Percentiles rank a stretch among this genome's conserved stretches.
Conservation (phyloP, 75 land plant species). For the Pinus tabuliformis region DNA sequence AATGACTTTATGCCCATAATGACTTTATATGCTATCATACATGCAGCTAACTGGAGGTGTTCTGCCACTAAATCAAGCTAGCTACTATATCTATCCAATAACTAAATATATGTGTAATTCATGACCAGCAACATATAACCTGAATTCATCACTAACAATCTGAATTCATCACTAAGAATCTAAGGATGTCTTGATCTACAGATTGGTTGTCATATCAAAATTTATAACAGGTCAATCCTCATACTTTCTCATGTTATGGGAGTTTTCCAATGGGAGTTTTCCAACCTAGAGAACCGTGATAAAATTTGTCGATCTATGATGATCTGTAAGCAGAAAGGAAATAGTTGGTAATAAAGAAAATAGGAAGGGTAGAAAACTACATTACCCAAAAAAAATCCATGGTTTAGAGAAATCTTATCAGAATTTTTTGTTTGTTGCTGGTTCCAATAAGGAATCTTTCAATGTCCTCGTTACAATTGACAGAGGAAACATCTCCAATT, state of each 20-base stretch:
- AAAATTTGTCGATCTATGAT: neutral
- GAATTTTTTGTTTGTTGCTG: neutral
- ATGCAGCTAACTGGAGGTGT: neutral
- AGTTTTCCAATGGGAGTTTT: neutral
- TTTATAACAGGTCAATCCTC: neutral
- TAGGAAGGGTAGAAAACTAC: neutral
- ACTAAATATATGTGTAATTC: neutral
- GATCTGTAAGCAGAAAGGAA: neutral
- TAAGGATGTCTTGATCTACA: neutral
- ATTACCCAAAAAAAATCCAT: neutral
- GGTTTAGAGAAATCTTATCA: neutral
- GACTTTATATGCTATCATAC: neutral
- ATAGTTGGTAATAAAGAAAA: neutral
- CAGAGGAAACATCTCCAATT: neutral
- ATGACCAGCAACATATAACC: neutral
- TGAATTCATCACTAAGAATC: neutral
- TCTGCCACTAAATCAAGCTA: neutral
- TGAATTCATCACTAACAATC: neutral
- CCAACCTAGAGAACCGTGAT: neutral
- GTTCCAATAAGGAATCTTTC: neutral
- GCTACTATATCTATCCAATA: neutral
- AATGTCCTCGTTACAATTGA: neutral
- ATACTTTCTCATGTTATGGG: neutral
- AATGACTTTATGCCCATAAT: neutral
- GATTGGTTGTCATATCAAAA: neutral